Evolutionary conservation across 345 rosid genomes (phyloP), one percentile per base, ranked within the genome.

Genomic region (Hibiscus syriacus): DNA sequence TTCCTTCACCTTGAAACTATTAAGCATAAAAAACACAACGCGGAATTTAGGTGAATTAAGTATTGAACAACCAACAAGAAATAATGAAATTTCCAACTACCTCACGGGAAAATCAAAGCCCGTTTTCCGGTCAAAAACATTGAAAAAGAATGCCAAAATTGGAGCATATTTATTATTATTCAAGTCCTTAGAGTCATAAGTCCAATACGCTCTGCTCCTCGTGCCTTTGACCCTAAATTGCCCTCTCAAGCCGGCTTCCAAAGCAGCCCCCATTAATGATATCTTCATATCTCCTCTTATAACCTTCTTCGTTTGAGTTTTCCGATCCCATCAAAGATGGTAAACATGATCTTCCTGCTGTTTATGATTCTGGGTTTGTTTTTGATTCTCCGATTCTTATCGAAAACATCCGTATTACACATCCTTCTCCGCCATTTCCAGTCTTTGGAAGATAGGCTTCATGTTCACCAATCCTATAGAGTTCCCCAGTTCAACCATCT

Each of bases 401-500:
- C 49, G 30, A 72, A 69, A 70, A 83, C 84, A 13, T 83, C 86
- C 22, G 26, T 73, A 5, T 69, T 80, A 4, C 70, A 34, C 39
- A 50, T 74, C 5, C 34, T 82, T 32, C 11, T 64, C 12, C 67
- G 71, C 55, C 26, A 71, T 26, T 76, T 78, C 56, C 80, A 73
- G 55, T 72, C 81, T 0, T 23, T 81, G 2, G 74, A 64, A 68
- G 87, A 85, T 68, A 30, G 66, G 13, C 74, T 80, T 52, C 80
- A 80, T 56, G 80, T 78, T 3, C 64, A 81, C 71, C 87, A 81
- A 60, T 79, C 64, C 69, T 83, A 72, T 74, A 81, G 72, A 30
- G 80, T 87, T 9, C 90, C 88, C 8, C 83, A 78, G 62, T 72
- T 66, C 73, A 79, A 76, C 66, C 84, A 77, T 25, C 70, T 54